Conservation (phyloP, 179 eudicot species). For the Gypsophila paniculata region DNA sequence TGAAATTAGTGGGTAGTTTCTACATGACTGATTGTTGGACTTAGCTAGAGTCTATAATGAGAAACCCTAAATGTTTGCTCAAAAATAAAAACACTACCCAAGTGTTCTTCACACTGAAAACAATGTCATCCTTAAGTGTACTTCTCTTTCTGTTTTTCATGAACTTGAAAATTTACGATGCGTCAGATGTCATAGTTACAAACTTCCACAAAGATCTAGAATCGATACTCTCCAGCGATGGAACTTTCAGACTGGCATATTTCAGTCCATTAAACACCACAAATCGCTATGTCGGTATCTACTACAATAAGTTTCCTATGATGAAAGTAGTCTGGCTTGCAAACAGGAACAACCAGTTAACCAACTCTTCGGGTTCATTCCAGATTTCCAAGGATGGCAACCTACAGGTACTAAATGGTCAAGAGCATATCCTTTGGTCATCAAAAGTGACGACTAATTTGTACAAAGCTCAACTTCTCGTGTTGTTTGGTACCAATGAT, state of each 20-base stretch:
- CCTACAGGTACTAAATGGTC: constrained; percentile 24
- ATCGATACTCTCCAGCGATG: constrained; percentile 17
- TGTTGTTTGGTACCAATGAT: constrained; percentile 24
- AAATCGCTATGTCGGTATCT: constrained; percentile 32
- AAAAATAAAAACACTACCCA: not conserved
- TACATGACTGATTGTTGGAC: no score
- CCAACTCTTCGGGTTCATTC: constrained; percentile 26
- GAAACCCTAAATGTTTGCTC: no score
- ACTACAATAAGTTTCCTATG: constrained; percentile 24
- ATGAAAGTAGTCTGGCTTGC: constrained; percentile 31
- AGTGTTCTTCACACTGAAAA: not conserved
- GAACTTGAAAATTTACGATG: not conserved
- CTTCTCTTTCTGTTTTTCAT: constrained; percentile 13
- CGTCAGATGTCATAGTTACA: constrained; percentile 9
- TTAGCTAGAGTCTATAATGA: no score
- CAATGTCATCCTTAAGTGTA: constrained; percentile 1
- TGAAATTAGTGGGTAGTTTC: no score
- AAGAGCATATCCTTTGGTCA: constrained; percentile 30
- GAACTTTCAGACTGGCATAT: constrained; percentile 24
- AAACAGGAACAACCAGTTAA: constrained; percentile 33
- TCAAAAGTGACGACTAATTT: constrained; percentile 20
- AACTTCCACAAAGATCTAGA: constrained; percentile 8
- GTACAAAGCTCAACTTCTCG: constrained; percentile 35
- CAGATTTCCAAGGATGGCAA: constrained; percentile 27
- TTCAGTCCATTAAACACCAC: constrained; percentile 27